A percentile compares a stretch with the other conserved stretches of the same genome.
phyloP scores from a whole-genome alignment of 441 rosid species.

The Sinapis alba region DNA sequence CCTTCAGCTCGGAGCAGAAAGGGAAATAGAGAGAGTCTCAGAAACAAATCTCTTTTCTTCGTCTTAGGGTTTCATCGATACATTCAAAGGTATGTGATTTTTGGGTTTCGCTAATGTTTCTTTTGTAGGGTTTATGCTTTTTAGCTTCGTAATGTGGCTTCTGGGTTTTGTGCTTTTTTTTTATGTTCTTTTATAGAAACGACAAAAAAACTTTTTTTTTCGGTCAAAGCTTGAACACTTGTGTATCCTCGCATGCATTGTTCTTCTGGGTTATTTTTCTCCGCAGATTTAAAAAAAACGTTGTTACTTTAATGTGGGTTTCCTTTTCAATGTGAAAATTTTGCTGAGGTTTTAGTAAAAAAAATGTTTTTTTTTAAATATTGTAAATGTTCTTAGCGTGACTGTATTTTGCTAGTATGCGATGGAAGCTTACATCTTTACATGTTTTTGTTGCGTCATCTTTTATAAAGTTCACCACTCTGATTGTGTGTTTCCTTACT shows the following conservation, averaged over 20 bases:
- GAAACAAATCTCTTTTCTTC: neutral
- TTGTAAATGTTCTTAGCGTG: neutral
- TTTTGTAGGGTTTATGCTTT: neutral
- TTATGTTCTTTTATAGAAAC: neutral
- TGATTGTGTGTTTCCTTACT: neutral
- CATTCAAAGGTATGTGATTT: constrained; percentile 1
- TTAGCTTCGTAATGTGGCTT: constrained; percentile 31
- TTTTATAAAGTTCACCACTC: neutral
- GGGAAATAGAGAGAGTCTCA: neutral
- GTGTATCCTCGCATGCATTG: constrained; percentile 11
- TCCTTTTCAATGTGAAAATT: constrained; percentile 6
- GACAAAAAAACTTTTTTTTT: neutral
- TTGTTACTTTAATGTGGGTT: neutral
- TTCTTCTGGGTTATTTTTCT: neutral
- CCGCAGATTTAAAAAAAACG: neutral
- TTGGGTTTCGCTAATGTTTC: neutral
- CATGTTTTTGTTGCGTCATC: neutral
- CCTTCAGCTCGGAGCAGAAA: constrained; percentile 5
- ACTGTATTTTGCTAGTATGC: neutral
- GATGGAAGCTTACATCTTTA: constrained; percentile 1
- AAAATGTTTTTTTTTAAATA: neutral
- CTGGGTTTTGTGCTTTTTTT: constrained; percentile 10
- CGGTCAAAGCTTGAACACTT: neutral
- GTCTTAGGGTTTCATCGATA: constrained; percentile 5
- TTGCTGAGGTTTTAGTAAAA: neutral